Percentiles rank a stretch among this genome's conserved stretches.
Evolutionary conservation across 805 yeast species (phyloP).

Genomic region (Kregervanrija pseudodelftensis): DNA sequence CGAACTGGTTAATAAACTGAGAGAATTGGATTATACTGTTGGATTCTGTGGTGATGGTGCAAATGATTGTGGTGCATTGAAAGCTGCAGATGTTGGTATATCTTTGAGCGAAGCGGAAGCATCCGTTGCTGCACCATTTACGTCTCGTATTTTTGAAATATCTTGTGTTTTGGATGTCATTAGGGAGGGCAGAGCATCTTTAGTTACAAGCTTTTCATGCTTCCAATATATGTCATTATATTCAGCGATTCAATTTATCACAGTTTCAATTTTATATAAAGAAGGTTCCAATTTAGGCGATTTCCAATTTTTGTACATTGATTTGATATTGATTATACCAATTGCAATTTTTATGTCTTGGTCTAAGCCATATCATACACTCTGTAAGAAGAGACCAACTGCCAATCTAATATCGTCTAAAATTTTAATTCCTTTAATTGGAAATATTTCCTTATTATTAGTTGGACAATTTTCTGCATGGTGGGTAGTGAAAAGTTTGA

Average conservation of each 20-base stretch:
- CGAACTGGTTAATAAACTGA: constrained; percentile 84
- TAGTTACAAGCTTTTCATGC: constrained; percentile 93
- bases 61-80: constrained; percentile 96
- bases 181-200: constrained; percentile 88
- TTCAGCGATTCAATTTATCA: constrained; percentile 90
- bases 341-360: constrained; percentile 97
- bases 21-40: constrained; percentile 79
- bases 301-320: constrained; percentile 93
- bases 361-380: constrained; percentile 66
- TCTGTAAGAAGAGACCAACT: constrained; percentile 76
- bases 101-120: constrained; percentile 98
- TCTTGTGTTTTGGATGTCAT: constrained; percentile 89
- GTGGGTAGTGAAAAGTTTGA: constrained; percentile 40
- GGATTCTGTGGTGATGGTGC: constrained; percentile 99
- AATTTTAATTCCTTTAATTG: constrained; percentile 73
- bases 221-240: constrained; percentile 97
- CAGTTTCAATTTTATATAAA: constrained; percentile 78
- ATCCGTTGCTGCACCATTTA: constrained; percentile 97
- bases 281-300: constrained; percentile 93
- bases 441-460: constrained; percentile 60
- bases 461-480: constrained; percentile 65
- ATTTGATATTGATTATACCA: constrained; percentile 82
- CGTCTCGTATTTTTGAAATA: constrained; percentile 83
- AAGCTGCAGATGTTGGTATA: constrained; percentile 96
- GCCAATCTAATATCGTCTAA: constrained; percentile 90